phyloP scores from a whole-genome alignment of 1,139 yeast genomes.

The Meyerozyma sp. region DNA sequence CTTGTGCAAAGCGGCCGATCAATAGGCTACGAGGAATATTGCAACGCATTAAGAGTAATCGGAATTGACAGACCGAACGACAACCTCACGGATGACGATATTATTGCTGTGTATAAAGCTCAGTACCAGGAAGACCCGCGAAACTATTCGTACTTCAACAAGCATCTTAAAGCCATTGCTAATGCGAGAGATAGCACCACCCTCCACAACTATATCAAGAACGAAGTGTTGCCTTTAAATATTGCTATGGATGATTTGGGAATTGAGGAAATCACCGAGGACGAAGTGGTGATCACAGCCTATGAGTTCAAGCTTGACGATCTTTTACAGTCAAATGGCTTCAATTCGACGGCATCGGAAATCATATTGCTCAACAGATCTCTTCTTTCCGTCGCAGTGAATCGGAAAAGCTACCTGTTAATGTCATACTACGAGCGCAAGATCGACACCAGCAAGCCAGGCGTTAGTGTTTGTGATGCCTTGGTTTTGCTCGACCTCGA shows the following conservation, averaged over 20 bases:
- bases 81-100: constrained; percentile 33
- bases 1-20: constrained; percentile 49
- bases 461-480: constrained; percentile 5
- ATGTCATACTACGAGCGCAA: constrained; percentile 43
- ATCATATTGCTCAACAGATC: constrained; percentile 30
- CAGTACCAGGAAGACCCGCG: constrained; percentile 30
- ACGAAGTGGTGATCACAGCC: constrained; percentile 70
- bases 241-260: constrained; percentile 62
- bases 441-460: constrained; percentile 16
- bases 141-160: constrained; percentile 28
- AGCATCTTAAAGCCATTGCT: constrained; percentile 40
- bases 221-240: constrained; percentile 49
- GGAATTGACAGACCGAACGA: constrained; percentile 32
- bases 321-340: constrained; percentile 58
- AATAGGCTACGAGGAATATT: constrained; percentile 57
- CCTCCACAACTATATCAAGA: constrained; percentile 41
- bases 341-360: constrained; percentile 35
- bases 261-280: constrained; percentile 64
- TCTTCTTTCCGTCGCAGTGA: constrained; percentile 36
- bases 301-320: constrained; percentile 59
- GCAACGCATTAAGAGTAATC: constrained; percentile 47
- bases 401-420: constrained; percentile 36
- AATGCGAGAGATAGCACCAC: constrained; percentile 37
- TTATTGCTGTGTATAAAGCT: constrained; percentile 43
- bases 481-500: neutral